Percentiles rank a stretch among this genome's conserved stretches.
Evolutionary conservation across 2,329 filamentous ascomycete species (phyloP).

Genomic region (Pestalotiopsis sp.): DNA sequence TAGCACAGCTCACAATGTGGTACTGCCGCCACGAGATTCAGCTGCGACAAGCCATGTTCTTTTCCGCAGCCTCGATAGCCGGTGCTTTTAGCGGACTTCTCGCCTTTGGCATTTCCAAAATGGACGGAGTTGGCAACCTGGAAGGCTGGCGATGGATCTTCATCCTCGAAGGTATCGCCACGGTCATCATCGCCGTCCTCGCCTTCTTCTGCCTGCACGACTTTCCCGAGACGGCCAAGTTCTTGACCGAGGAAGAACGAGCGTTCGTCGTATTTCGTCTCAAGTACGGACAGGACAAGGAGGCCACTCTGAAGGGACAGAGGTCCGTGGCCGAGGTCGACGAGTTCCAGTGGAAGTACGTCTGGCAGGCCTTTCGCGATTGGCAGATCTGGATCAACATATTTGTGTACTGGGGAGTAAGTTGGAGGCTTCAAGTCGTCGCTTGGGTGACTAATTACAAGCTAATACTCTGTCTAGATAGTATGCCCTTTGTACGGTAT

Average conservation of each 20-base stretch:
- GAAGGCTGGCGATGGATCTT: constrained; percentile 69
- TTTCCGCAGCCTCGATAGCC: constrained; percentile 78
- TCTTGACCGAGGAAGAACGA: constrained; percentile 72
- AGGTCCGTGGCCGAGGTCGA: constrained; percentile 65
- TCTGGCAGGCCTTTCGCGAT: constrained; percentile 73
- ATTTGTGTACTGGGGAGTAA: constrained; percentile 66
- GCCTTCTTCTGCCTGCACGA: constrained; percentile 78
- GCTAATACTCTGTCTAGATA: constrained; percentile 34
- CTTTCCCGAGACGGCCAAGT: constrained; percentile 77
- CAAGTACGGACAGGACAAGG: constrained; percentile 61
- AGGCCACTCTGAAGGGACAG: constrained; percentile 42
- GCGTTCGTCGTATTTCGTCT: constrained; percentile 72
- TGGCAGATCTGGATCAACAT: constrained; percentile 75
- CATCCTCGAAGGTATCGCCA: constrained; percentile 71
- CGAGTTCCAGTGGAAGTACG: constrained; percentile 74
- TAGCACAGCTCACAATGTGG: constrained; percentile 51
- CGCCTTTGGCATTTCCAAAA: constrained; percentile 70
- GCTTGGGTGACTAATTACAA: constrained; percentile 41
- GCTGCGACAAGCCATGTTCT: constrained; percentile 71
- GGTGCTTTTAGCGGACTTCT: constrained; percentile 77
- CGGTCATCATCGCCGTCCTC: constrained; percentile 62
- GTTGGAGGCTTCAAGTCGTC: constrained; percentile 23
- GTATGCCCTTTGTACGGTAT: constrained; percentile 58
- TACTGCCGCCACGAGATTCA: constrained; percentile 61
- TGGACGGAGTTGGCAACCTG: constrained; percentile 65